Base-by-base conservation (phyloP, 179 eudicot species). In the Corrigiola litoralis region DNA sequence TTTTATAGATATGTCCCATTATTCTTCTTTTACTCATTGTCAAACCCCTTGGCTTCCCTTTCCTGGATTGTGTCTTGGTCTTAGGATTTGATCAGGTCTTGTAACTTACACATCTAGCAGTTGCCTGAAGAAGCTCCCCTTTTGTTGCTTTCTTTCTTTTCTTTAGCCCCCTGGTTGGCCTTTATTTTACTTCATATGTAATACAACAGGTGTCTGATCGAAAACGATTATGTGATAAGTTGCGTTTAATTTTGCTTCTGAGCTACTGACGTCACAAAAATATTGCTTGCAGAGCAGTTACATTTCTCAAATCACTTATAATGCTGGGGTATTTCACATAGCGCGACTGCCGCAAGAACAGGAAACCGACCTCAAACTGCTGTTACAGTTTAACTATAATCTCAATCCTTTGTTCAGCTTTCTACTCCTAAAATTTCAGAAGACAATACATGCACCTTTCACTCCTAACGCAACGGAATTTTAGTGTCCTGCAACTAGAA, bases 21-120 rank as follows among this genome's bases (percentile, higher is more conserved):
- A 47, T 73, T 73, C 77, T 68, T 63, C 40, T 67, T 24, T 44
- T 57, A 67, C 51, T 69, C 58, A 24, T 66, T 72, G 62, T 66
- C 77, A 72, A 60, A 59, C 45, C 28, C 48, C 52, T 71, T 56
- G 11, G 27, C 41, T 36, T 65, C 28, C 50, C 50, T 41, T 65
- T 61, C 58, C 53, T 45, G 36, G 61, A 23, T 54, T 62, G 21
- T 52, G 62, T 61, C 49, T 24, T 41, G 53, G 48, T 41, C 41
- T 69, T 44, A 13, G 55, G 49, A 4, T 31, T 58, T 41, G 28
- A 25, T 31, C 27, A 50, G 56, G 37, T 72, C 27, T 36, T 47
- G 48, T 34, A 34, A 3, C 34, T 32, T 34, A 61, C 28, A 8
- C 33, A 48, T 53, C 48, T 20, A 65, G 36, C 46, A 58, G 0